A percentile compares a stretch with the other conserved stretches of the same genome.
Evolutionary conservation across 306 rosid species (phyloP).

Genomic region (Sicyos edulis): DNA sequence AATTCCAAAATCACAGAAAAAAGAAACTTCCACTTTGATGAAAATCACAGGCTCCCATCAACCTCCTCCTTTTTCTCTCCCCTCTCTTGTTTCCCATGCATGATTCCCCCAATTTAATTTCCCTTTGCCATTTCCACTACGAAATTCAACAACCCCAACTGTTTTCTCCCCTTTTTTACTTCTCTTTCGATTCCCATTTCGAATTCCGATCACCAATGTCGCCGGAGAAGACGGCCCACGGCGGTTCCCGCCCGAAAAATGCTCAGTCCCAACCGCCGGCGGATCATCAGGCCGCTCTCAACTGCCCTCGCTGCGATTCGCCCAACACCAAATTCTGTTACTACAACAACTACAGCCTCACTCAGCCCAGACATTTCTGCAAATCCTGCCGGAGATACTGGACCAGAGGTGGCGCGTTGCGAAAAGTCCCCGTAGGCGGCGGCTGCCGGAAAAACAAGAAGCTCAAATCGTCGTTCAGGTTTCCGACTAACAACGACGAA

Average conservation of each 20-base stretch:
- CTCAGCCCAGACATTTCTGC: constrained; percentile 94
- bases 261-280: not conserved
- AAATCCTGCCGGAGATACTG: constrained; percentile 92
- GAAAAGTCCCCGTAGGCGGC: constrained; percentile 93
- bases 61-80: not conserved
- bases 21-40: constrained; percentile 5
- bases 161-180: not conserved
- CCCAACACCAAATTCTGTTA: constrained; percentile 97
- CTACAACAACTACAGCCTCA: constrained; percentile 95
- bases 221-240: not conserved
- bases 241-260: not conserved
- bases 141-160: constrained; percentile 19
- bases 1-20: not conserved
- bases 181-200: not conserved
- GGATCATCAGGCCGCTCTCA: constrained; percentile 20
- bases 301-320: constrained; percentile 89
- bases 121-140: constrained; percentile 26
- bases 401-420: constrained; percentile 92
- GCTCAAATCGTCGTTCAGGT: constrained; percentile 42
- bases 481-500: constrained; percentile 36
- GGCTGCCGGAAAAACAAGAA: constrained; percentile 91
- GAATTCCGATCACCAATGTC: not conserved
- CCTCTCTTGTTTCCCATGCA: constrained; percentile 21
- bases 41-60: constrained; percentile 17
- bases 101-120: constrained; percentile 31